Conservation (phyloP, 2,329 filamentous ascomycete genomes). For the Pestalotiopsis sp. region DNA sequence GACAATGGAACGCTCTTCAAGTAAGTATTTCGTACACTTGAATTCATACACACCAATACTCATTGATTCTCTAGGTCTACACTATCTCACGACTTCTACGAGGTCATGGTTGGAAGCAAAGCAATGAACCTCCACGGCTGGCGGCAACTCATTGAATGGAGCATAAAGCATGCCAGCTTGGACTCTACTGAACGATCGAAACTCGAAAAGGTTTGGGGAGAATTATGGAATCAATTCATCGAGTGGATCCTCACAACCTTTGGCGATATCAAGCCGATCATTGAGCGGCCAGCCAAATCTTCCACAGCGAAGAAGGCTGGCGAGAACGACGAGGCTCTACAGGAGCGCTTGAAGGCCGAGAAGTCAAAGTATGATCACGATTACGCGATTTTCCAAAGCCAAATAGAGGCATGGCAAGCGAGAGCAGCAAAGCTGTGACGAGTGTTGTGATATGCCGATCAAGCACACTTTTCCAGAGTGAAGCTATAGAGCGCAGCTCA, state of each 20-base stretch:
- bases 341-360: neutral
- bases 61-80: conserved; percentile 55
- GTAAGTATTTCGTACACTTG: conserved; percentile 40
- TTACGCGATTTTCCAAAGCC: neutral
- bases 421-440: neutral
- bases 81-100: conserved; percentile 77
- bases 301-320: neutral
- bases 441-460: no score
- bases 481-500: no score
- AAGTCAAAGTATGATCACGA: neutral
- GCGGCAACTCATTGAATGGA: conserved; percentile 70
- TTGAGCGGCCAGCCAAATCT: neutral
- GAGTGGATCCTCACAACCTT: conserved; percentile 45
- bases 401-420: conserved; percentile 1
- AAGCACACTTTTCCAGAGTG: no score
- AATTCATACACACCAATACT: conserved; percentile 11
- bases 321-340: neutral
- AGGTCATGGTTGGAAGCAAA: conserved; percentile 69
- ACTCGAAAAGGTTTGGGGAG: conserved; percentile 46
- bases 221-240: conserved; percentile 63
- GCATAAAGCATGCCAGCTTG: conserved; percentile 63
- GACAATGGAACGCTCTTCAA: conserved; percentile 76
- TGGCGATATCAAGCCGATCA: neutral
- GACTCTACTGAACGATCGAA: conserved; percentile 39
- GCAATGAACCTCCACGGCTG: conserved; percentile 71